A percentile compares a stretch with the other conserved stretches of the same genome.
Conservation (phyloP, 2,329 filamentous ascomycete species). For the Aspergillus flavus region DNA sequence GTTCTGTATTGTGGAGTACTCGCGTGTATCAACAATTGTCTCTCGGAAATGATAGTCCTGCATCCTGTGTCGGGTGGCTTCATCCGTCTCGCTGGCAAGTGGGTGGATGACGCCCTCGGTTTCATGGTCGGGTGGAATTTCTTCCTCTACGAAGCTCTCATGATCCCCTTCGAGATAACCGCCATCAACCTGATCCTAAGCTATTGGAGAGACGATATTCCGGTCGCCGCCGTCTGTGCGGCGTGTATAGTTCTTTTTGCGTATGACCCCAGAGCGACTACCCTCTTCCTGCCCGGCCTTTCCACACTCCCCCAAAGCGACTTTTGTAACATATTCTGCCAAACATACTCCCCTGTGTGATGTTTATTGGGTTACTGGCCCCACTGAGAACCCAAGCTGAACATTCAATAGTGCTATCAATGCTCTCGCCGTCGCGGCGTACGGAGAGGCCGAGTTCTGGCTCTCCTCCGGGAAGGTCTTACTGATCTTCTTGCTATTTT, state of each 20-base stretch:
- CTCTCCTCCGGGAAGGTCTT: slow-evolving; percentile 45
- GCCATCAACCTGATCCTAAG: slow-evolving; percentile 40
- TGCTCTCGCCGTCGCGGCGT: slow-evolving; percentile 44
- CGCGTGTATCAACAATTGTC: slow-evolving; percentile 27
- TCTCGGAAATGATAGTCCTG: slow-evolving; percentile 29
- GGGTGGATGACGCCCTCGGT: slow-evolving; percentile 29
- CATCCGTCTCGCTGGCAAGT: slow-evolving; percentile 23
- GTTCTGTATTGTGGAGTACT: slow-evolving; percentile 18
- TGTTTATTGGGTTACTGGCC: not conserved
- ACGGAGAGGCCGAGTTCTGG: slow-evolving; percentile 52
- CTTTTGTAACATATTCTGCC: not conserved
- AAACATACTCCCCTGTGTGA: not conserved
- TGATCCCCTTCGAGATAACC: slow-evolving; percentile 39
- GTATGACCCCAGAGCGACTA: slow-evolving; percentile 14
- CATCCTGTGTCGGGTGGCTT: slow-evolving; percentile 20
- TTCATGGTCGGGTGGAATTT: slow-evolving; percentile 32
- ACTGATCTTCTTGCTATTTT: slow-evolving; percentile 28
- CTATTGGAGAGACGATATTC: slow-evolving; percentile 41
- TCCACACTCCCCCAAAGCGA: not conserved
- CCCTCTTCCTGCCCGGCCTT: too few relatives aligned
- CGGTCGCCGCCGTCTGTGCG: slow-evolving; percentile 38
- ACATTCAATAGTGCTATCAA: slow-evolving; percentile 34
- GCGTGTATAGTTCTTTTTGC: slow-evolving; percentile 42
- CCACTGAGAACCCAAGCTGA: not conserved
- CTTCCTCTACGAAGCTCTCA: slow-evolving; percentile 16